Evolutionary conservation across 2,329 filamentous ascomycete genomes (phyloP).

Genomic region (Venturia effusa): DNA sequence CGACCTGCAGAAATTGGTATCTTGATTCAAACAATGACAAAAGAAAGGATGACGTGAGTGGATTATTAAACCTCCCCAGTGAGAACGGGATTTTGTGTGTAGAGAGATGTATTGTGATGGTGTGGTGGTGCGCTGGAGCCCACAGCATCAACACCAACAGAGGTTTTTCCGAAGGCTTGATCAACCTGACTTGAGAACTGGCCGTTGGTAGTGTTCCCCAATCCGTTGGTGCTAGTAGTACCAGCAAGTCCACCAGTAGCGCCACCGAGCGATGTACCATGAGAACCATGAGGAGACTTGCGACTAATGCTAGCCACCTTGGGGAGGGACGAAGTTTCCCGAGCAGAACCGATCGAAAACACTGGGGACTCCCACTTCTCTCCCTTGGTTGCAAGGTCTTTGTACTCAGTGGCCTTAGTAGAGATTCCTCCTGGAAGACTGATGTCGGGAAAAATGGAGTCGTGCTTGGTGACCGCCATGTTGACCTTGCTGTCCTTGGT

Average conservation of each 20-base stretch:
- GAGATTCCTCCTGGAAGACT: constrained; percentile 79
- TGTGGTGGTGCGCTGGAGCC: constrained; percentile 14
- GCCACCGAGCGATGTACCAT: background rate
- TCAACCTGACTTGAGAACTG: constrained; percentile 7
- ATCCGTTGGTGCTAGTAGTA: background rate
- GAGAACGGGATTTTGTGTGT: constrained; percentile 33
- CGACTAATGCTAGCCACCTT: constrained; percentile 15
- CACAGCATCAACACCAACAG: background rate
- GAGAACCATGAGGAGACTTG: constrained; percentile 5
- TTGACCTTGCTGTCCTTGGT: constrained; percentile 64
- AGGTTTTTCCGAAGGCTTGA: constrained; percentile 4
- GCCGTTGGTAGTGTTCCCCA: background rate
- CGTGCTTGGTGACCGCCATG: constrained; percentile 72
- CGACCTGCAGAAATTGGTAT: background rate
- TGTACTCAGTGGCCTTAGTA: constrained; percentile 89
- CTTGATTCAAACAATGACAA: background rate
- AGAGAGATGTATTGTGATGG: constrained; percentile 28
- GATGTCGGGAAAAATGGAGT: constrained; percentile 86
- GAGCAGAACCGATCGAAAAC: constrained; percentile 74
- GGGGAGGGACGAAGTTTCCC: constrained; percentile 63
- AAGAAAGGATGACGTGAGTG: background rate
- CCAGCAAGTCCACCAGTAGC: background rate
- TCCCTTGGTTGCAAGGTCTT: constrained; percentile 74
- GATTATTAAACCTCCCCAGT: constrained; percentile 24
- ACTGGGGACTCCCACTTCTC: constrained; percentile 92